Percentiles rank a stretch among this genome's conserved stretches.
These are phyloP conservation scores for Physcia stellaris DNA, from an alignment of 495 filamentous ascomycete genomes.

Conservation along the genomic window DNA sequence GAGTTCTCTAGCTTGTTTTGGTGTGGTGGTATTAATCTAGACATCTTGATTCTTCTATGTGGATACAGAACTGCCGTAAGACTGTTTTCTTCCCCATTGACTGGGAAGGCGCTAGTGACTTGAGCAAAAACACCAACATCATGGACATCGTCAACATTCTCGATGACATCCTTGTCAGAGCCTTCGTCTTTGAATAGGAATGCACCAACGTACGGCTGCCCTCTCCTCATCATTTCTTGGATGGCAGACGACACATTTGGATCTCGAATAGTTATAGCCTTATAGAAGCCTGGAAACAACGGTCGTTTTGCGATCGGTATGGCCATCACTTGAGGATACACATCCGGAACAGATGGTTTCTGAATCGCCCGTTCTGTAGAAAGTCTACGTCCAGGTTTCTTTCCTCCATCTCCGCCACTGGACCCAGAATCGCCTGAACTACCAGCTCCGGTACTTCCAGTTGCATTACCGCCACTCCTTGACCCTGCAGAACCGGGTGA, in stretches of 20 bases:
- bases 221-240: slow-evolving; percentile 92
- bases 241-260: slow-evolving; percentile 80
- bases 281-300: slow-evolving; percentile 96
- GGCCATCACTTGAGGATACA: slow-evolving; percentile 97
- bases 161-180: slow-evolving; percentile 81
- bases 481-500: background rate
- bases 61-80: slow-evolving; percentile 91
- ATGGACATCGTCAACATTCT: slow-evolving; percentile 76
- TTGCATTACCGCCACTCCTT: slow-evolving; percentile 12
- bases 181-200: slow-evolving; percentile 96
- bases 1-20: slow-evolving; percentile 8
- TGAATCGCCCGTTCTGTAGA: slow-evolving; percentile 59
- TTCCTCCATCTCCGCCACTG: slow-evolving; percentile 36
- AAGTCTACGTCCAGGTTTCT: slow-evolving; percentile 48
- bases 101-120: slow-evolving; percentile 86
- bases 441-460: slow-evolving; percentile 26
- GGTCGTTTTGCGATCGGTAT: slow-evolving; percentile 95
- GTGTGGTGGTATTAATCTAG: slow-evolving; percentile 56
- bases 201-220: slow-evolving; percentile 93
- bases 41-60: slow-evolving; percentile 86
- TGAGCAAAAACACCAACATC: slow-evolving; percentile 96
- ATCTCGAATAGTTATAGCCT: slow-evolving; percentile 90
- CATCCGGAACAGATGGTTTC: slow-evolving; percentile 80
- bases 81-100: slow-evolving; percentile 61
- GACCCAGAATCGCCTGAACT: slow-evolving; percentile 33